Base-by-base conservation (phyloP, 495 filamentous ascomycete genomes). In the Aspergillus saccharolyticus region DNA sequence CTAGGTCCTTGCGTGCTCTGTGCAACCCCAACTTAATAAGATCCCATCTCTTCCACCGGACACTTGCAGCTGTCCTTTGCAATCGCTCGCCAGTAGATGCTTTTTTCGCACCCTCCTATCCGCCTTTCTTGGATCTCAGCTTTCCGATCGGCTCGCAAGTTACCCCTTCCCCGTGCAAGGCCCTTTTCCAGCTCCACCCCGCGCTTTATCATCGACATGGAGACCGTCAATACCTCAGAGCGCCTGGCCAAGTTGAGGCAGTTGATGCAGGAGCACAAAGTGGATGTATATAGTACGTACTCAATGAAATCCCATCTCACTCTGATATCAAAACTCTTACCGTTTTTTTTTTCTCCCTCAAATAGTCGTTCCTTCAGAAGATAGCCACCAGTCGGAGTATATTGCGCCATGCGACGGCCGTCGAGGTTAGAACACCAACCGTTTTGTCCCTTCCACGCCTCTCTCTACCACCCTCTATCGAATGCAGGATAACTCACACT, bases 341-440 rank as follows among this genome's bases (percentile, higher is more conserved):
- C n/a, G n/a, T n/a, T n/a, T n/a, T n/a, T n/a, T n/a, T n/a, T n/a
- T n/a, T n/a, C n/a, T n/a, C 21, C 33, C 52, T 39, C 55, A n/a
- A 45, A 55, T 60, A 99, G 94, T 99, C 68, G 83, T 97, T 18
- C 95, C 95, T 10, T 96, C 93, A 42, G 94, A 97, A 83, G 95
- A 99, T 74, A 91, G 88, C 71, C 95, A 99, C 69, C 87, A 92
- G 64, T 97, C 92, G 62, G 95, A 99, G 77, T 99, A 97, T 72
- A 96, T 96, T 70, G 95, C 94, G 47, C 85, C 85, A 1, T 94
- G 89, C 70, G 95, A 99, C 77, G 92, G 81, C 59, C 87, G 95
- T 55, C 85, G 95, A 82, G 89, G 85, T 89, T 62, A 78, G 75
- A 56, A 56, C 54, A 24, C 1, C 20, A 49, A 28, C 25, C 45